Conservation (phyloP, 768 basidiomycete genomes). For the Lactifluus pinguis region DNA sequence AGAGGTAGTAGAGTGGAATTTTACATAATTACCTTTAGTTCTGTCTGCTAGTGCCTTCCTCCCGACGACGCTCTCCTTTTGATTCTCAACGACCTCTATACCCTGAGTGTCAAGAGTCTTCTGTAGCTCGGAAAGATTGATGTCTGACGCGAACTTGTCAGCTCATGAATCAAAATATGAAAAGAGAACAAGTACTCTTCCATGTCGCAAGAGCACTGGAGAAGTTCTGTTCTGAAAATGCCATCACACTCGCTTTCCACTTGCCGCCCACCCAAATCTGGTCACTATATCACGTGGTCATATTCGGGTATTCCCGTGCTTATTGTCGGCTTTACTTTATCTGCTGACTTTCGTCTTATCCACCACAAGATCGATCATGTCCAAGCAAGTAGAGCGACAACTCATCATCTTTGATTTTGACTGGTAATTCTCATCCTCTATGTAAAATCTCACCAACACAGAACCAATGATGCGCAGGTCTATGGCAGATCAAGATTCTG, state of each 20-base stretch:
- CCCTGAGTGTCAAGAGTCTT: slow-evolving; percentile 90
- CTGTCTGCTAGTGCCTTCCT: slow-evolving; percentile 91
- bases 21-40: slow-evolving; percentile 72
- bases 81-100: slow-evolving; percentile 93
- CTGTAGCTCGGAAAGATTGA: slow-evolving; percentile 84
- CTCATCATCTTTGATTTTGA: slow-evolving; percentile 96
- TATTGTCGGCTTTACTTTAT: too few species aligned
- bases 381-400: slow-evolving; percentile 36
- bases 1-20: not conserved
- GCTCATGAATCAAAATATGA: too few species aligned
- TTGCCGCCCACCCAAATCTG: too few species aligned
- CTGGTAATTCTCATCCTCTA: slow-evolving; percentile 44
- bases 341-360: too few species aligned
- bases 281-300: too few species aligned
- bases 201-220: slow-evolving; percentile 88
- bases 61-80: slow-evolving; percentile 93
- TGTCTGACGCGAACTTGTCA: slow-evolving; percentile 39
- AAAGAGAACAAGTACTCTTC: slow-evolving; percentile 48
- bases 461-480: slow-evolving; percentile 43
- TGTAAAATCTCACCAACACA: not conserved
- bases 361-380: slow-evolving; percentile 11
- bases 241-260: not conserved
- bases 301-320: too few species aligned
- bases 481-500: slow-evolving; percentile 91
- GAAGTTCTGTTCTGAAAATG: slow-evolving; percentile 65